Evolutionary conservation across 2,329 filamentous ascomycete genomes (phyloP), one percentile per base, ranked within the genome.

Genomic region (Alternaria gaisen): DNA sequence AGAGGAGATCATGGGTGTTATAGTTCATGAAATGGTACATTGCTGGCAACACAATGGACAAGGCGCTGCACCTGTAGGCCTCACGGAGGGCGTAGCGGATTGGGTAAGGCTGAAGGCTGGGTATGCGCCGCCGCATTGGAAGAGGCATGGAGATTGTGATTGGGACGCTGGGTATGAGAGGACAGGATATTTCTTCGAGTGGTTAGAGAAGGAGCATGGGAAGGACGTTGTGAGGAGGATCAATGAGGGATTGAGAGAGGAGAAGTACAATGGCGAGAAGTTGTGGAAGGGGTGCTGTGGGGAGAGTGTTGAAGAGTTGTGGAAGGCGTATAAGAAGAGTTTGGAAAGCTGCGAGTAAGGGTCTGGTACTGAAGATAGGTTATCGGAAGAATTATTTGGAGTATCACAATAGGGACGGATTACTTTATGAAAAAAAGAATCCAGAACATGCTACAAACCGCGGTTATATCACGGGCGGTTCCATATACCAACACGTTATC

Each of bases 21-120:
- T 98, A 20, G 90, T 91, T 1, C 94, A 98, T 76, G 94, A 98
- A 80, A 89, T 97, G 63, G 94, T 98, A 14, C 95, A 98, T 81
- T 97, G 93, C 80, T 96, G 91, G 80, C 94, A 98, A 79, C 91
- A 92, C 79, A 90, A 92, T 69, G 90, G 84, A 2, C 81, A 78
- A 10, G 83, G 81, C 0, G 80, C 79, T 5, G 81, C 88, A 43
- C 78, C 81, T 2, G 90, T 90, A 0, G 95, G 95, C 0, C 79
- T 98, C 47, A 90, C 97, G 57, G 94, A 98, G 79, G 94, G 94
- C 0, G 88, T 98, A 54, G 94, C 94, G 20, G 95, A 98, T 80
- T 98, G 92, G 87, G 94, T 98, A 24, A 86, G 94, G 2, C 81
- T 98, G 62, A 88, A 87, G 65, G 89, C 89, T 51, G 86, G 85